Evolutionary conservation across 1,139 yeast species (phyloP).

Genomic region (Scheffersomyces insectosa): DNA sequence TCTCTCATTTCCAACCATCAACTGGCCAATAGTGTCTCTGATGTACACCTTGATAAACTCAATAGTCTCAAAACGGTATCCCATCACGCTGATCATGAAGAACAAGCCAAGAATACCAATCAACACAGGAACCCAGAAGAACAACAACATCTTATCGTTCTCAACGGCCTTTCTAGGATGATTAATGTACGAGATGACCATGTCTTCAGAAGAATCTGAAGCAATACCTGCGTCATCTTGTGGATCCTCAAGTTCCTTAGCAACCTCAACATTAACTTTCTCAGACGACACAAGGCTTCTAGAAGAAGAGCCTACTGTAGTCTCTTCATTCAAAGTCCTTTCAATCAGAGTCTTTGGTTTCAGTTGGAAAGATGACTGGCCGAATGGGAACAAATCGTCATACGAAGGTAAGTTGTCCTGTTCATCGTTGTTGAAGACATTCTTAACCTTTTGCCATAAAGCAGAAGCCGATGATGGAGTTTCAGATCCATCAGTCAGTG

Average conservation of each 20-base stretch:
- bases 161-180: conserved; percentile 65
- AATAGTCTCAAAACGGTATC: conserved; percentile 43
- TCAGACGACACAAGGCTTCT: neutral
- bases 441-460: conserved; percentile 65
- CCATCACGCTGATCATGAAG: conserved; percentile 52
- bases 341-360: conserved; percentile 40
- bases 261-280: conserved; percentile 6
- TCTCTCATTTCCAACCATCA: conserved; percentile 71
- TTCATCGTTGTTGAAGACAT: conserved; percentile 49
- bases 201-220: conserved; percentile 54
- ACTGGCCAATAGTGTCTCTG: conserved; percentile 56
- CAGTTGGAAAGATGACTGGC: conserved; percentile 31
- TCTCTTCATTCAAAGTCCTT: conserved; percentile 28
- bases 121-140: conserved; percentile 84
- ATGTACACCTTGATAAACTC: conserved; percentile 47
- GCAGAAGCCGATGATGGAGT: conserved; percentile 20
- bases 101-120: conserved; percentile 53
- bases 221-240: conserved; percentile 33
- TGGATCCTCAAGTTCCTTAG: conserved; percentile 6
- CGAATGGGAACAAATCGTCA: conserved; percentile 80
- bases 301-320: neutral
- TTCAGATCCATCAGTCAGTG: conserved; percentile 6
- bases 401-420: conserved; percentile 67
- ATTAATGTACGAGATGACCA: conserved; percentile 55
- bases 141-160: conserved; percentile 82